Evolutionary conservation across 164 flowering plant genomes (phyloP), one percentile per base, ranked within the genome.

Genomic region (Akebia trifoliata): DNA sequence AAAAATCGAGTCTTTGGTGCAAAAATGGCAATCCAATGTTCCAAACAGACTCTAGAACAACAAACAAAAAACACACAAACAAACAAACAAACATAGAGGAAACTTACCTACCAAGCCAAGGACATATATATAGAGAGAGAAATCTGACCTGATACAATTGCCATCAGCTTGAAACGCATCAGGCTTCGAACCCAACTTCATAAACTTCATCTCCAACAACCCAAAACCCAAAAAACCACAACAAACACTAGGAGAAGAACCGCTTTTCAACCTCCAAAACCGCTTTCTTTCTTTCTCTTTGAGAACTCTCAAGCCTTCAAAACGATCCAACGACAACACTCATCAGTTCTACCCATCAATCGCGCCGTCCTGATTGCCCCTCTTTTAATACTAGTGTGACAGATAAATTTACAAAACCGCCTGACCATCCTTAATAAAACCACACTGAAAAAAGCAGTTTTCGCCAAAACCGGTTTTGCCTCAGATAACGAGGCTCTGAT

Each of bases 101-200:
- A 12, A 31, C 9, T 29, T 32, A 47, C 22, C 57, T 20, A 34
- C 22, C 39, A 17, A 32, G 7, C 14, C 9, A 46, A 48, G 28
- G 18, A 60, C 17, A 30, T 5, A 4, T 24, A 26, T 4, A 32
- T 14, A 34, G 7, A 26, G 32, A 42, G 20, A 53, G n/a, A 43
- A 15, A 29, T 3, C 66, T 51, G 21, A 83, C 92, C 85, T 79
- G 38, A 62, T 56, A 65, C 54, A 43, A 60, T 70, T 76, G 8
- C 80, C 89, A 51, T 83, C 89, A 24, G 78, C 69, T 60, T 76
- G 87, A 66, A 86, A 81, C 1, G 82, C 71, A 76, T 86, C 89
- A 45, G 86, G 85, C 79, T 86, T 85, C 3, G 88, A 81, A 2
- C 92, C 92, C 70, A 85, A 65, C 69, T 83, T 85, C 92, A 85